A percentile compares a stretch with the other conserved stretches of the same genome.
Conservation (phyloP, 306 rosid species). For the Gleditsia sinensis region DNA sequence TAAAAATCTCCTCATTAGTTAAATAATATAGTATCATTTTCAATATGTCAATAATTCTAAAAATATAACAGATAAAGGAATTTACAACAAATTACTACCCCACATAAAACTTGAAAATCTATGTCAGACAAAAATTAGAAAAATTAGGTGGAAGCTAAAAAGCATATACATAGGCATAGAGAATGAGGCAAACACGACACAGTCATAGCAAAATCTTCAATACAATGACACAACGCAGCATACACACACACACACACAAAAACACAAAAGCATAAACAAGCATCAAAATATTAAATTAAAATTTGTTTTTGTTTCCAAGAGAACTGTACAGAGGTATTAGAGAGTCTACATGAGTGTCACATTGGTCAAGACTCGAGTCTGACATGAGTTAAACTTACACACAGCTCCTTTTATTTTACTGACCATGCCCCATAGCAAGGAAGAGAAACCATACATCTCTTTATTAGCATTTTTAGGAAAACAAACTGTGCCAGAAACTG, state of each 20-base stretch:
- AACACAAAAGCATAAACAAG: too few relatives aligned
- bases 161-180: neutral
- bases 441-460: constrained; percentile 3
- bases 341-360: neutral
- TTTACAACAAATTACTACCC: constrained; percentile 1
- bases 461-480: constrained; percentile 8
- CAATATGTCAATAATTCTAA: constrained; percentile 23
- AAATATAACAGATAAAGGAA: neutral
- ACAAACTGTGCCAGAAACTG: constrained; percentile 42
- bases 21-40: constrained; percentile 5
- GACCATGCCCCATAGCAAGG: neutral
- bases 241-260: too few relatives aligned
- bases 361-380: neutral
- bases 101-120: neutral
- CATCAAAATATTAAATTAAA: neutral
- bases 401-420: neutral
- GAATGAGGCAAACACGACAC: too few relatives aligned
- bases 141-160: neutral
- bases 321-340: too few relatives aligned
- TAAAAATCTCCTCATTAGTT: neutral
- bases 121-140: constrained; percentile 19
- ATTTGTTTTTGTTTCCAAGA: neutral
- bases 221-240: too few relatives aligned
- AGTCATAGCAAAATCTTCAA: too few relatives aligned
- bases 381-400: neutral